Conservation (phyloP, 2,329 filamentous ascomycete genomes). For the Pseudopyrenochaeta lycopersici region DNA sequence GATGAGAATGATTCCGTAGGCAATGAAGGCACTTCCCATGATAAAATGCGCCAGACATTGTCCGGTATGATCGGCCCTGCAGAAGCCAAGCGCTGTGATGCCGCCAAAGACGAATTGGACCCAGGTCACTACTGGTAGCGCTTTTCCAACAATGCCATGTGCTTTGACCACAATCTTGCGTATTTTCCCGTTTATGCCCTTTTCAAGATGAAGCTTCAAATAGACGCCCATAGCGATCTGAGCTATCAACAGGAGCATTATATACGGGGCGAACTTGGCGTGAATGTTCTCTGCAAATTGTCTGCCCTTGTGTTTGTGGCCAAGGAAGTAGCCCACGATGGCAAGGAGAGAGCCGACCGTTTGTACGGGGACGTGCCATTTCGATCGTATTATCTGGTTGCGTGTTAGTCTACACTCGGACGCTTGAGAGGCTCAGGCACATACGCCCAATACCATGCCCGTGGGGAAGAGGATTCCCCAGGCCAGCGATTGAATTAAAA, state of each 20-base stretch:
- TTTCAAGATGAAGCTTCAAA: conserved; percentile 87
- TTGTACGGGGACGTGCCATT: conserved; percentile 95
- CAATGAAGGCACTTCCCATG: conserved; percentile 97
- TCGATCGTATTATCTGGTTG: conserved; percentile 79
- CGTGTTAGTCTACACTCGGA: conserved; percentile 5
- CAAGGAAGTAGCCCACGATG: conserved; percentile 86
- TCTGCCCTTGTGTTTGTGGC: conserved; percentile 88
- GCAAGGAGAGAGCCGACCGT: conserved; percentile 77
- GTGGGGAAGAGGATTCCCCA: conserved; percentile 93
- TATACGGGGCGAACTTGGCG: conserved; percentile 76
- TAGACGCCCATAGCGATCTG: conserved; percentile 87
- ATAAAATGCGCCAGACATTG: conserved; percentile 98
- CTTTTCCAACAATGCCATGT: conserved; percentile 85
- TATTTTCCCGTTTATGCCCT: conserved; percentile 81
- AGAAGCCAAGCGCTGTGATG: conserved; percentile 91
- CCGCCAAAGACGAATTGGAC: conserved; percentile 95
- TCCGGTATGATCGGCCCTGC: conserved; percentile 86
- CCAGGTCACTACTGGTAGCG: conserved; percentile 88
- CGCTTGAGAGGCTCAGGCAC: conserved; percentile 38
- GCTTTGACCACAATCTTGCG: conserved; percentile 74
- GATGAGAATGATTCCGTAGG: conserved; percentile 86
- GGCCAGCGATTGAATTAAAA: conserved; percentile 83
- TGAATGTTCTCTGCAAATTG: conserved; percentile 80
- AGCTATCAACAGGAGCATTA: conserved; percentile 80
- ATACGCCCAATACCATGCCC: conserved; percentile 93